These are phyloP conservation scores for Ascoidea asiatica DNA, from an alignment of 805 yeast genomes.

Conservation along the genomic window DNA sequence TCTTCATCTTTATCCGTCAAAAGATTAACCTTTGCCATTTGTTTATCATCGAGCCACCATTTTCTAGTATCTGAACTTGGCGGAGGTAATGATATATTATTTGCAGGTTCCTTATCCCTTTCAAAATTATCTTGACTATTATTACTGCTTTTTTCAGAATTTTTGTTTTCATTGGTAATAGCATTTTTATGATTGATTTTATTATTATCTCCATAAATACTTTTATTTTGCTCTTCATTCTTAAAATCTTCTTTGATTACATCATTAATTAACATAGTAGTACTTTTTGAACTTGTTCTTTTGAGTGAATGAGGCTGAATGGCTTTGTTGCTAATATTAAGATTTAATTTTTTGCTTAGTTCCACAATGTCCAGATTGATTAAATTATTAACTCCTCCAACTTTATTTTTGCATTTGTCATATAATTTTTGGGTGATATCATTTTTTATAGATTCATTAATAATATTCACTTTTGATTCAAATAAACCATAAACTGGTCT, in stretches of 20 bases:
- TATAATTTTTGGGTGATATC: constrained; percentile 41
- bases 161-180: constrained; percentile 14
- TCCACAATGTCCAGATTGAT: constrained; percentile 10
- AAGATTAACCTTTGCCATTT: constrained; percentile 54
- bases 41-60: constrained; percentile 89
- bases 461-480: constrained; percentile 44
- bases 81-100: constrained; percentile 50
- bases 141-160: constrained; percentile 11
- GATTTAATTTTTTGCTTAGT: background rate
- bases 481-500: constrained; percentile 76
- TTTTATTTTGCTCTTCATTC: no score
- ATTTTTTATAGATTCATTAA: constrained; percentile 43
- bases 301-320: no score
- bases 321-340: no score
- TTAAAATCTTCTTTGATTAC: no score
- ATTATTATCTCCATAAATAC: background rate
- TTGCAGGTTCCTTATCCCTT: constrained; percentile 14
- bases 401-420: constrained; percentile 32
- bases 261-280: no score
- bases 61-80: constrained; percentile 73
- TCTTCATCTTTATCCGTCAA: constrained; percentile 11
- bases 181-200: constrained; percentile 1
- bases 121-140: constrained; percentile 11
- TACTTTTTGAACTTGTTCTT: no score
- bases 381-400: constrained; percentile 26